Conservation (phyloP, 108 stramenopile genomes). For the Epipyxis sp. region DNA sequence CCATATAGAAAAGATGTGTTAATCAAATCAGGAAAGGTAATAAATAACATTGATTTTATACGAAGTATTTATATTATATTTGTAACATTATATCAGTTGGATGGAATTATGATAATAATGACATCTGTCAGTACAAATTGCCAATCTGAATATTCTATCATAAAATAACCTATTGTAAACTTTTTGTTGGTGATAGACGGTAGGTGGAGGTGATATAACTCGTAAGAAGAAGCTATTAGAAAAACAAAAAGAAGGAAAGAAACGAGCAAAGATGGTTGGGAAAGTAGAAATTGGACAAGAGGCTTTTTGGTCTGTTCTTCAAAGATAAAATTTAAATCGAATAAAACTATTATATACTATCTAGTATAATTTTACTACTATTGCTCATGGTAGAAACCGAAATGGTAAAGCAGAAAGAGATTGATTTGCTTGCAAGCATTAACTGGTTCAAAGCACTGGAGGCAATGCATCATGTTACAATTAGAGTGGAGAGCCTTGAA, state of each 20-base stretch:
- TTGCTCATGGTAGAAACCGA: no score
- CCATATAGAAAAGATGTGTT: conserved; percentile 33
- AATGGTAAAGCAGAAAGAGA: no score
- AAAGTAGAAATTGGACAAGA: conserved; percentile 34
- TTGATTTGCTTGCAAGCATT: no score
- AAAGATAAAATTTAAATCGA: neutral
- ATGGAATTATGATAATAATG: no score
- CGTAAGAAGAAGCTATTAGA: conserved; percentile 32
- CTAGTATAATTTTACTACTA: no score
- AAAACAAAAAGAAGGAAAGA: conserved; percentile 35
- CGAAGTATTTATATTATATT: no score
- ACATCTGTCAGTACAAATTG: no score
- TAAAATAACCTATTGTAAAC: neutral
- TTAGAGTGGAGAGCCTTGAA: no score
- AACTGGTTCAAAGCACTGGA: no score
- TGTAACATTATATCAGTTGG: no score
- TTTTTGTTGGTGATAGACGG: neutral
- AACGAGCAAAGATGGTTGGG: conserved; percentile 28
- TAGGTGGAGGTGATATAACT: conserved; percentile 18
- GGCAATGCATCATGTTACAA: no score
- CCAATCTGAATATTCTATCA: no score
- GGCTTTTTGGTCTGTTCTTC: conserved; percentile 27
- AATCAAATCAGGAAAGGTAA: conserved; percentile 6
- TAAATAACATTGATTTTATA: neutral
- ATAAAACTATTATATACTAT: neutral